Evolutionary conservation across 2,329 filamentous ascomycete species (phyloP), one percentile per base, ranked within the genome.

Genomic region (Neonectria ditissima): DNA sequence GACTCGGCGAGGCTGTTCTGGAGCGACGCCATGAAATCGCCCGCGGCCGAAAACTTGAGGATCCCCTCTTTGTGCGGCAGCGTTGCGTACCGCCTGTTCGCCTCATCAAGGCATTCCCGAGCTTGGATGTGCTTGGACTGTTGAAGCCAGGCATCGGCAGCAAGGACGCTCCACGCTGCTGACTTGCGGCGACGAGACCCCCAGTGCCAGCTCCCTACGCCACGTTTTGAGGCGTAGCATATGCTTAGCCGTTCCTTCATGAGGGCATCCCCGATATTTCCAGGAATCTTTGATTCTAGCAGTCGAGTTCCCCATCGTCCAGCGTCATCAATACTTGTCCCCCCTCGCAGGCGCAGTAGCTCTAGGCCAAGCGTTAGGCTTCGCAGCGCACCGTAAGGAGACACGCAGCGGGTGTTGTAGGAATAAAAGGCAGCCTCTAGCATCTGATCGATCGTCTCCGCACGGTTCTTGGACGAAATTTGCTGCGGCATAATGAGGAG

Each of bases 351-450:
- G 39, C 92, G 90, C 2, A 98, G 83, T 1, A 99, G 87, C 77
- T 99, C 97, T 26, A 96, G 83, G 0, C 90, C 88, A 0, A 98
- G 81, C 0, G 91, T 81, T 9, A 97, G 83, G 65, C 90, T 92
- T 11, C 97, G 91, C 16, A 97, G 80, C 0, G 94, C 92, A 56
- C 93, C 91, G 73, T 94, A 95, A 0, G 92, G 88, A 26, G 91
- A 88, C 50, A 87, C 90, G 73, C 93, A 97, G 51, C 95, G 88
- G 16, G 93, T 95, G 54, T 93, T 88, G 77, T 98, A 99, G 0
- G 94, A 97, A 79, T 99, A 98, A 61, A 91, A 91, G 0, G 95
- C 93, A 3, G 92, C 92, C 74, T 98, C 95, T 13, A 99, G 86
- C 86, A 96, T 92, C 70, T 92, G 88, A 71, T 97, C 93, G 41